These are phyloP conservation scores for Heterobasidion irregulare DNA, from an alignment of 1,284 basidiomycete genomes.

Conservation along the genomic window DNA sequence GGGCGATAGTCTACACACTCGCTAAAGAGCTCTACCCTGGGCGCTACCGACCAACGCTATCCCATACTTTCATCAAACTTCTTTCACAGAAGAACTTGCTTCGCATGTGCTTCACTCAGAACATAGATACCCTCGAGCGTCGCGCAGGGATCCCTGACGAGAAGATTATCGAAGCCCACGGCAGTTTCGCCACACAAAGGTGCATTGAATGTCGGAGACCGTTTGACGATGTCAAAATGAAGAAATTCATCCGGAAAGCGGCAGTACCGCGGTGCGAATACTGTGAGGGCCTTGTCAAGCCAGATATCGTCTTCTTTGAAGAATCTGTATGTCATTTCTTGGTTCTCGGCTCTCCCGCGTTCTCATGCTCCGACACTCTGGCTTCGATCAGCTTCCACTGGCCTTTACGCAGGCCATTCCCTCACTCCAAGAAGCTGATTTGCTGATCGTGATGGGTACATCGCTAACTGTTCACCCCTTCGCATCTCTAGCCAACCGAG, in stretches of 20 bases:
- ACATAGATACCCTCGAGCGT: slow-evolving; percentile 91
- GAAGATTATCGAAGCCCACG: slow-evolving; percentile 90
- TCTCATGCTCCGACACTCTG: not conserved
- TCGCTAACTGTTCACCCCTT: slow-evolving; percentile 80
- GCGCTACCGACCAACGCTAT: slow-evolving; percentile 77
- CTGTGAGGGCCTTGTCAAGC: slow-evolving; percentile 77
- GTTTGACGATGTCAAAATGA: slow-evolving; percentile 66
- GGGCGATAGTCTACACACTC: slow-evolving; percentile 64
- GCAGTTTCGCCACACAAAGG: slow-evolving; percentile 77
- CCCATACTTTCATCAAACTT: slow-evolving; percentile 86
- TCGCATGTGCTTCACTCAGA: slow-evolving; percentile 78
- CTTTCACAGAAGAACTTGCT: slow-evolving; percentile 60
- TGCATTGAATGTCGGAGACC: slow-evolving; percentile 65
- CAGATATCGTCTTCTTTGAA: slow-evolving; percentile 94
- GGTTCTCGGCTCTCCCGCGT: slow-evolving; percentile 3
- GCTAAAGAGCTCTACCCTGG: slow-evolving; percentile 90
- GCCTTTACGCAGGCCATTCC: slow-evolving; percentile 43
- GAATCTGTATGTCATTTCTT: slow-evolving; percentile 48
- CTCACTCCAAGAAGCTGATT: slow-evolving; percentile 57
- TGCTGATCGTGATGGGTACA: slow-evolving; percentile 90
- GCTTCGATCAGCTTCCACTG: slow-evolving; percentile 42
- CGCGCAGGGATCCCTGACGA: slow-evolving; percentile 70
- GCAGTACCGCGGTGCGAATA: slow-evolving; percentile 56
- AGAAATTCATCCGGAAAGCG: slow-evolving; percentile 44
- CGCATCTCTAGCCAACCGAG: slow-evolving; percentile 50